Evolutionary conservation across 2,329 filamentous ascomycete genomes (phyloP).

Genomic region (Epichloe amarillans): DNA sequence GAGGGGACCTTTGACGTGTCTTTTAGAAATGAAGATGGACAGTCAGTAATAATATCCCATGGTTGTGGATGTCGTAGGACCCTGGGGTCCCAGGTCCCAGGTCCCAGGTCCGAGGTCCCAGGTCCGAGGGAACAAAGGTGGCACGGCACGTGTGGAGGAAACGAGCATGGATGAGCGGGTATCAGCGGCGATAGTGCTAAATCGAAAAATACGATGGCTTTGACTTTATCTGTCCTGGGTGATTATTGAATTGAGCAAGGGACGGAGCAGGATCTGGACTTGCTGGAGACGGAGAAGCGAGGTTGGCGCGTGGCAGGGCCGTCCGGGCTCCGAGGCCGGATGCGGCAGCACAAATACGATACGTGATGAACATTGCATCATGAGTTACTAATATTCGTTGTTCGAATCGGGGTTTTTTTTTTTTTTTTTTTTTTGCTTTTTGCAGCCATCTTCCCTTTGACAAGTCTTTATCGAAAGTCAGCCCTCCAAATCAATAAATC

Average conservation of each 20-base stretch:
- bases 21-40: neutral
- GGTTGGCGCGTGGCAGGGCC: too few species aligned
- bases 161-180: neutral
- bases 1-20: neutral
- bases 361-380: too few species aligned
- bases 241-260: too few species aligned
- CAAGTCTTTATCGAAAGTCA: too few species aligned
- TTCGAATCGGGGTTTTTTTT: too few species aligned
- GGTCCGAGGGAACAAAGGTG: neutral
- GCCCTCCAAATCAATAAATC: too few species aligned
- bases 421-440: too few species aligned
- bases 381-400: too few species aligned
- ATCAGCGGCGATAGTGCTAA: neutral
- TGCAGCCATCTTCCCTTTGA: too few species aligned
- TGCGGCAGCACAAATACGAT: too few species aligned
- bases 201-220: neutral
- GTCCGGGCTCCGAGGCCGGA: too few species aligned
- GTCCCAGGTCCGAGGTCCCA: neutral
- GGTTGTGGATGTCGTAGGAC: neutral
- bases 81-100: neutral
- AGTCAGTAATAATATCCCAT: neutral
- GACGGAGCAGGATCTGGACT: slow-evolving; percentile 11
- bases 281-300: too few species aligned
- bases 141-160: neutral
- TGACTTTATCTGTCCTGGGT: neutral